Evolutionary conservation across 148 eudicot genomes (phyloP), one percentile per base, ranked within the genome.

Genomic region (Heliosperma pusillum): DNA sequence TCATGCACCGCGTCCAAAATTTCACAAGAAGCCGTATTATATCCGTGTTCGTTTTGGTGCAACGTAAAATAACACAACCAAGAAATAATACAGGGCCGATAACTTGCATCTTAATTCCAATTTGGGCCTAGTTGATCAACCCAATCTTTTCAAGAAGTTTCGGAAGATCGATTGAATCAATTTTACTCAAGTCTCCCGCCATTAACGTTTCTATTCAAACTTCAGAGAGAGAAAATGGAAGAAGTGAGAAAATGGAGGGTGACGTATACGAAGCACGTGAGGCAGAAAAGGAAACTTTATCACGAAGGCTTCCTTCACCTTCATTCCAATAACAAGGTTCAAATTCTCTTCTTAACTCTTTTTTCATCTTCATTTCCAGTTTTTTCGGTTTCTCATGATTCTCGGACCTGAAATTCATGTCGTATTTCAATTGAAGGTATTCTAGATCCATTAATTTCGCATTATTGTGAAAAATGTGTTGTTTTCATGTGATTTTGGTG

Each of bases 281-380:
- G 81, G 82, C 97, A 93, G 84, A 93, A 93, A 89, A 86, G 94
- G 33, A 91, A 91, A 79, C 82, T 93, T 63, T 93, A 91, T 85
- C 98, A 93, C 42, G 98, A 93, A 44, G 94, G 98, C 15, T 78
- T 72, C 75, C 83, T 88, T 62, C 88, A 83, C 53, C 80, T 83
- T 64, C 71, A 76, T 59, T 68, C 87, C n/a, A 77, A 74, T 78
- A 79, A 71, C 78, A 89, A 89, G 87, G 96, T 92, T 36, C 50
- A 40, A 20, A 50, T 17, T 50, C 55, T 50, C 55, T 16, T 50
- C 13, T 50, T 17, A 50, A 42, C 74, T 29, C 30, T 20, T 64
- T 26, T 10, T 19, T 60, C 16, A 9, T 36, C 36, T 56, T 29
- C 30, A 13, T 1, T 50, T 50, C 55, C 17, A 50, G 12, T 13